phyloP scores from a whole-genome alignment of 2,329 filamentous ascomycete species.

The Tolypocladium guangdongense region DNA sequence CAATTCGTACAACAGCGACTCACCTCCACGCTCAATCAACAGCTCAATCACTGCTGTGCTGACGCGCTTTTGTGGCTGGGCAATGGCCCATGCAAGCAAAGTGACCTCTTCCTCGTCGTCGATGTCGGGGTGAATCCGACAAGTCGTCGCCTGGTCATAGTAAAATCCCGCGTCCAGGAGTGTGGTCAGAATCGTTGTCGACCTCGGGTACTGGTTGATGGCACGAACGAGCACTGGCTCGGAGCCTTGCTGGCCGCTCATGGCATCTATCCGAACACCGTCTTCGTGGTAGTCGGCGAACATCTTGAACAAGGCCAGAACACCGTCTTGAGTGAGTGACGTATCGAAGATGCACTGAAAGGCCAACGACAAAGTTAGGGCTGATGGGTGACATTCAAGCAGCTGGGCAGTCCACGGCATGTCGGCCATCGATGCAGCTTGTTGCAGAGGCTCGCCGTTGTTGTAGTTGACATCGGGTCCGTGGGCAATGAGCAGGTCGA shows the following conservation, averaged over 20 bases:
- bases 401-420: slow-evolving; percentile 37
- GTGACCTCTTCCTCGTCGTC: slow-evolving; percentile 44
- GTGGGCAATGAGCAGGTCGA: slow-evolving; percentile 25
- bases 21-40: slow-evolving; percentile 36
- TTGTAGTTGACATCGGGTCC: slow-evolving; percentile 38
- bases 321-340: slow-evolving; percentile 35
- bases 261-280: slow-evolving; percentile 37
- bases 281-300: slow-evolving; percentile 40
- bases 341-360: slow-evolving; percentile 47
- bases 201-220: slow-evolving; percentile 43
- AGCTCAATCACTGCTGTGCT: slow-evolving; percentile 46
- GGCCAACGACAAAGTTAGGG: slow-evolving; percentile 37
- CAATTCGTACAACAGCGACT: slow-evolving; percentile 8
- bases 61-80: slow-evolving; percentile 52
- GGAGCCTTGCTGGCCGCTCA: slow-evolving; percentile 29
- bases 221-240: slow-evolving; percentile 42
- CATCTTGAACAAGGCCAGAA: slow-evolving; percentile 37
- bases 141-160: slow-evolving; percentile 39
- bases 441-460: slow-evolving; percentile 40
- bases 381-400: slow-evolving; percentile 36
- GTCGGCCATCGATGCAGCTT: slow-evolving; percentile 42
- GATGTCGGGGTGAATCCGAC: slow-evolving; percentile 31
- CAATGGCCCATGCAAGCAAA: slow-evolving; percentile 48
- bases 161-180: slow-evolving; percentile 49
- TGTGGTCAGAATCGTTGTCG: slow-evolving; percentile 36